A percentile compares a stretch with the other conserved stretches of the same genome.
Conservation (phyloP, 345 rosid genomes). For the Eutrema heterophyllum region DNA sequence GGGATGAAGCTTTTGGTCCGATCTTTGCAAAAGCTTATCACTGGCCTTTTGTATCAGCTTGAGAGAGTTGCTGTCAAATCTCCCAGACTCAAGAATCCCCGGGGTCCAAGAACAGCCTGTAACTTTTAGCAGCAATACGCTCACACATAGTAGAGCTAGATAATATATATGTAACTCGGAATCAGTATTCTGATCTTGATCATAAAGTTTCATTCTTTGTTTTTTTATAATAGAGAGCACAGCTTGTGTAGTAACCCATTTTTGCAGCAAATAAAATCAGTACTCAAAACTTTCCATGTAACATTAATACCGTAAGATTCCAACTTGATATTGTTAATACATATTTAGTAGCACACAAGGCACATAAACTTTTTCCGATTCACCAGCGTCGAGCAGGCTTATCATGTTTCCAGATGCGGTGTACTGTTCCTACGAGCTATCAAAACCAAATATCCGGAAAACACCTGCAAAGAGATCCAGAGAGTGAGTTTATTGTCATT, state of each 20-base stretch:
- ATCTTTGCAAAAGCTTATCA: constrained; percentile 17
- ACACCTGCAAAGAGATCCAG: constrained; percentile 55
- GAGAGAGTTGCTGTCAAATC: constrained; percentile 7
- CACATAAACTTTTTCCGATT: not conserved
- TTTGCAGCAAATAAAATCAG: constrained; percentile 5
- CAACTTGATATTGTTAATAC: not conserved
- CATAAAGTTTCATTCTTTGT: constrained; percentile 3
- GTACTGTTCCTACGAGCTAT: constrained; percentile 42
- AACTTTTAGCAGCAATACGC: constrained; percentile 7
- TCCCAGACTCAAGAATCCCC: constrained; percentile 8
- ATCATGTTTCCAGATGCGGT: not conserved
- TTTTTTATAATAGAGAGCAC: constrained; percentile 12
- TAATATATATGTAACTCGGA: not conserved
- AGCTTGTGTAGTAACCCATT: constrained; percentile 4
- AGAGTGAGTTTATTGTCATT: not conserved
- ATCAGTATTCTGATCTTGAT: constrained; percentile 8
- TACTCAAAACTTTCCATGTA: not conserved
- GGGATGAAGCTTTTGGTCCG: constrained; percentile 63
- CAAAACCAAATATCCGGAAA: constrained; percentile 86
- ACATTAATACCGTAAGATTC: not conserved
- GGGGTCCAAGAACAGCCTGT: constrained; percentile 23
- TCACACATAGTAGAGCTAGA: not conserved
- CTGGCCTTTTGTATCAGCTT: not conserved
- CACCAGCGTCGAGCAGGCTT: not conserved
- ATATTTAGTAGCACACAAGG: not conserved